A percentile compares a stretch with the other conserved stretches of the same genome.
Conservation (phyloP, 768 basidiomycete species). For the Floccularia luteovirens region DNA sequence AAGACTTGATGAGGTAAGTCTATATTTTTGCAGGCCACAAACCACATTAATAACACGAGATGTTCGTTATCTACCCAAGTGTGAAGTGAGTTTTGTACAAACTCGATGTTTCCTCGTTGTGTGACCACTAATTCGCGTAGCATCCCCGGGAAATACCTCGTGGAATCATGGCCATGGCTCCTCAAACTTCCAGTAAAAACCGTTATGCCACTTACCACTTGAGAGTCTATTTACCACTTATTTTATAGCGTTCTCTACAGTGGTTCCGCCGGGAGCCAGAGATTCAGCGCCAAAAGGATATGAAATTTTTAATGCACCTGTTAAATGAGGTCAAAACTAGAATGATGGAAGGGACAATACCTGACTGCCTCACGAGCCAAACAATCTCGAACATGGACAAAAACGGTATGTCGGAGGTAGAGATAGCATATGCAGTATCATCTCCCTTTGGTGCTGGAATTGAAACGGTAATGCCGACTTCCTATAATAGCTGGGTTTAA, state of each 20-base stretch:
- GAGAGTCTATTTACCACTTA: background rate
- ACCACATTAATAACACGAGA: no score
- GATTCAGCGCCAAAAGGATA: slow-evolving; percentile 25
- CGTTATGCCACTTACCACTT: background rate
- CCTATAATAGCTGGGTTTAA: background rate
- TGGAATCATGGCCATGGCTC: slow-evolving; percentile 41
- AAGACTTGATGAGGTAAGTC: slow-evolving; percentile 13
- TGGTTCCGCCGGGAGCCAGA: slow-evolving; percentile 38
- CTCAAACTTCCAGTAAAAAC: slow-evolving; percentile 30
- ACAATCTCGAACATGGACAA: slow-evolving; percentile 25
- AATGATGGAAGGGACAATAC: slow-evolving; percentile 28
- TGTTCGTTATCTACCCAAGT: no score
- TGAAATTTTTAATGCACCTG: slow-evolving; percentile 28
- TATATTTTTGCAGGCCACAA: background rate
- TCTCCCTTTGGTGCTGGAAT: slow-evolving; percentile 41
- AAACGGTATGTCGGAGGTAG: slow-evolving; percentile 30
- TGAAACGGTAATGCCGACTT: slow-evolving; percentile 24
- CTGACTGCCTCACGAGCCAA: slow-evolving; percentile 31
- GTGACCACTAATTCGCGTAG: slow-evolving; percentile 11
- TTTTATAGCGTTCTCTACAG: slow-evolving; percentile 23
- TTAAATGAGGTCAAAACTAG: slow-evolving; percentile 33
- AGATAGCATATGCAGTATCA: slow-evolving; percentile 35
- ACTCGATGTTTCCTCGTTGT: background rate
- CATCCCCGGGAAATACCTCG: slow-evolving; percentile 40
- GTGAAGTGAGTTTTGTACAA: slow-evolving; percentile 21